phyloP scores from a whole-genome alignment of 805 yeast species.

The Saturnispora silvae region DNA sequence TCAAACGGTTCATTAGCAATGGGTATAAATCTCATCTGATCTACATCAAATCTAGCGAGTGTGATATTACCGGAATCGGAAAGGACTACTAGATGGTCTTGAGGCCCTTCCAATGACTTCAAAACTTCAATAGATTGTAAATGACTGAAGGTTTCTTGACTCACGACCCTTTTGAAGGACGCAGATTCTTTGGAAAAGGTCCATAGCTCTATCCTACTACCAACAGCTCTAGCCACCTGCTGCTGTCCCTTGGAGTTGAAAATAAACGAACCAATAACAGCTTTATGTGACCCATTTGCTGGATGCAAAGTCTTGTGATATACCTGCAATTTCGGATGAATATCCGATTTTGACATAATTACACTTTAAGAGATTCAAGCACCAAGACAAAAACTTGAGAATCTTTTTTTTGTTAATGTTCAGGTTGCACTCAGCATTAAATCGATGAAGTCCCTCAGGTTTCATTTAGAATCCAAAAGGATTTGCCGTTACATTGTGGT shows the following conservation, averaged over 20 bases:
- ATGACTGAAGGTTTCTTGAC: slow-evolving; percentile 45
- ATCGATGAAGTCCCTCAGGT: no score
- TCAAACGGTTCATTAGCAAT: slow-evolving; percentile 54
- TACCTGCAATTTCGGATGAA: slow-evolving; percentile 34
- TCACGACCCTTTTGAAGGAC: slow-evolving; percentile 32
- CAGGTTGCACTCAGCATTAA: no score
- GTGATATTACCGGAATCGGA: slow-evolving; percentile 74
- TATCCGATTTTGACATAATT: slow-evolving; percentile 11
- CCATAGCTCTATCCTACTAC: slow-evolving; percentile 44
- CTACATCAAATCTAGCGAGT: slow-evolving; percentile 28
- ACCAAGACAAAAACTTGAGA: not conserved
- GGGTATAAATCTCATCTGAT: slow-evolving; percentile 26
- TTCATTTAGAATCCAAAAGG: no score
- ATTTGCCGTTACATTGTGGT: no score
- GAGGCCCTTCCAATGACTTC: slow-evolving; percentile 39
- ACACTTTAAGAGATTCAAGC: not conserved
- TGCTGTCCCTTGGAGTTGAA: slow-evolving; percentile 45
- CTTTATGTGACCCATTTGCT: slow-evolving; percentile 41
- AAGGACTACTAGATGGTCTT: slow-evolving; percentile 54
- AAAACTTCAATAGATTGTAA: slow-evolving; percentile 44
- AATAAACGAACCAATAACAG: slow-evolving; percentile 62
- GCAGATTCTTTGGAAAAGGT: slow-evolving; percentile 47
- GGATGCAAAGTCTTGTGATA: slow-evolving; percentile 64
- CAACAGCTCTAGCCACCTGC: slow-evolving; percentile 50
- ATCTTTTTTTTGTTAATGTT: no score